Evolutionary conservation across 2,329 filamentous ascomycete species (phyloP).

Genomic region (Parastagonospora nodorum): DNA sequence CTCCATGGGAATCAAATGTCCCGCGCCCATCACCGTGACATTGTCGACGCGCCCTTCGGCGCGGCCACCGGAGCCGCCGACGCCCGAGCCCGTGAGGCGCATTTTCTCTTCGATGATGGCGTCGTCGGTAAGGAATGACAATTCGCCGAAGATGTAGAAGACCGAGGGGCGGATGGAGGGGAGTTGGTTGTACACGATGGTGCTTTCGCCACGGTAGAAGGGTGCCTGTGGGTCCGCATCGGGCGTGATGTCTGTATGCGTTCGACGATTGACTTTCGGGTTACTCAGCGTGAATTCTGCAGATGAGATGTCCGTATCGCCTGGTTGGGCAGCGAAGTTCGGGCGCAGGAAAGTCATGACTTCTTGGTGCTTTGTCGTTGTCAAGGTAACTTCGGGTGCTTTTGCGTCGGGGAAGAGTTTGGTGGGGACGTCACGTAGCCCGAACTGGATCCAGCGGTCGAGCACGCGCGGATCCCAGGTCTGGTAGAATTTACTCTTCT

Average conservation of each 20-base stretch:
- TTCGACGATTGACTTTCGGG: conserved; percentile 43
- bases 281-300: conserved; percentile 33
- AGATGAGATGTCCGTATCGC: conserved; percentile 52
- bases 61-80: conserved; percentile 70
- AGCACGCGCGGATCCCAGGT: conserved; percentile 82
- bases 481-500: conserved; percentile 74
- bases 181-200: conserved; percentile 61
- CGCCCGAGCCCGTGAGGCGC: conserved; percentile 65
- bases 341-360: conserved; percentile 77
- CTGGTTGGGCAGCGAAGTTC: conserved; percentile 54
- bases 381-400: conserved; percentile 66
- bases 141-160: conserved; percentile 65
- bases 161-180: conserved; percentile 66
- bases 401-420: conserved; percentile 56
- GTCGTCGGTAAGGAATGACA: conserved; percentile 61
- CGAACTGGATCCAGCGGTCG: conserved; percentile 72
- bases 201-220: conserved; percentile 71
- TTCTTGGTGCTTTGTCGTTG: conserved; percentile 87
- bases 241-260: conserved; percentile 50
- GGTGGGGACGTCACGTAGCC: conserved; percentile 76
- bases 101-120: conserved; percentile 63
- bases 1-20: conserved; percentile 87
- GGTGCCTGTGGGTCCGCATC: conserved; percentile 49
- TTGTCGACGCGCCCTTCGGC: conserved; percentile 69
- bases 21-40: conserved; percentile 66